Base-by-base conservation (phyloP, 495 filamentous ascomycete genomes). In the Apiosordaria backusii region DNA sequence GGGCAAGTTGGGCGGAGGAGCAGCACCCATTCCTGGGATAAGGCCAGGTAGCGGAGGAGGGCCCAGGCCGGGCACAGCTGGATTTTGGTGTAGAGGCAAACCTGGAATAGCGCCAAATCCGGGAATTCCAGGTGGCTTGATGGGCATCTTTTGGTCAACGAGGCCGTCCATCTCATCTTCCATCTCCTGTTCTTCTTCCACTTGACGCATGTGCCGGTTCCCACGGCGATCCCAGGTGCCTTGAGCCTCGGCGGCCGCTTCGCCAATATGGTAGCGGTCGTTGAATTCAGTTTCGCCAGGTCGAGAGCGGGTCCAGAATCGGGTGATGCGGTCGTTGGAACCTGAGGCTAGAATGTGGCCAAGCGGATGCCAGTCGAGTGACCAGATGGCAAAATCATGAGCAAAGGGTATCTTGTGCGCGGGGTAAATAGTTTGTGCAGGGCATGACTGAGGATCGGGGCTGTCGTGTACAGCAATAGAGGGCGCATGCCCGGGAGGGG, bases 301-400 rank as follows among this genome's bases (percentile, higher is more conserved):
- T 57, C 95, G 82, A 6, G 91, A 82, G 21, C 95, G 87, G 16
- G 92, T 90, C 95, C 95, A 99, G 80, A 99, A 99, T 40, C 94
- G 87, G 7, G 95, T 97, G 57, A 96, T 92, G 57, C 94, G 89
- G 77, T 99, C 95, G 75, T 99, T 99, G 2, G 94, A 97, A 4
- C 95, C 95, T n/a, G 95, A 96, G n/a, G 93, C 92, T 25, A 99
- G 84, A 66, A 99, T 94, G 71, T 99, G 95, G 22, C 95, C 95
- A 0, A 97, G 81, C 1, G 95, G 95, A 72, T 99, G 95, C 91
- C 95, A 99, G 80, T 97, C 92, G 23, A 99, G 82, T 4, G 92
- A 93, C 95, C 95, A 99, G 64, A 99, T 94, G 10, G 93, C 89
- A 69, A 92, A 93, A 50, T 93, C 92, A 71, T 99, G 95, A 1